Conservation (phyloP, 352 stramenopile genomes). For the Globisporangium ultimum region DNA sequence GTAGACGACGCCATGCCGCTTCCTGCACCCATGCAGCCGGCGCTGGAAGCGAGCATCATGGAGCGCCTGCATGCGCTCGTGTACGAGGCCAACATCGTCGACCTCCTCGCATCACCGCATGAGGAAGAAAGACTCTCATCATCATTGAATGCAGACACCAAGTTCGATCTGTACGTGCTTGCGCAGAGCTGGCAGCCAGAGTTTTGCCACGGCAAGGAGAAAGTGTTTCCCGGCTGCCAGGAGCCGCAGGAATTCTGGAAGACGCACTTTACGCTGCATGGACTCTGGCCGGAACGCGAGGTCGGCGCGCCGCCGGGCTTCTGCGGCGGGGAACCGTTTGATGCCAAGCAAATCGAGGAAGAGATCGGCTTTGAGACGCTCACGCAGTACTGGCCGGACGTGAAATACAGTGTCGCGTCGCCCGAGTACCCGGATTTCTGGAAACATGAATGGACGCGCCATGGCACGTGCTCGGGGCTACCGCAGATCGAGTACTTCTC, state of each 20-base stretch:
- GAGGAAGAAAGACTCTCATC: background rate
- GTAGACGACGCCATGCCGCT: too few species aligned
- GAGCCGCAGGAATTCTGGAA: slow-evolving; percentile 68
- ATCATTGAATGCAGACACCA: background rate
- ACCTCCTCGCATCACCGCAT: slow-evolving; percentile 6
- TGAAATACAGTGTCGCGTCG: slow-evolving; percentile 59
- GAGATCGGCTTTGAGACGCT: slow-evolving; percentile 71
- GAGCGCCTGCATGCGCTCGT: slow-evolving; percentile 18
- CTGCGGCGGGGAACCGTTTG: slow-evolving; percentile 72
- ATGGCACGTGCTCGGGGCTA: slow-evolving; percentile 91
- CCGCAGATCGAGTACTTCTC: slow-evolving; percentile 84
- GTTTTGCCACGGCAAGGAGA: slow-evolving; percentile 69
- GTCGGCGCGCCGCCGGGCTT: slow-evolving; percentile 66
- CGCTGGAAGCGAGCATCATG: slow-evolving; percentile 6
- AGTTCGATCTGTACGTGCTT: slow-evolving; percentile 89
- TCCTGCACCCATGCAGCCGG: too few species aligned
- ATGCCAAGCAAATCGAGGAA: slow-evolving; percentile 51
- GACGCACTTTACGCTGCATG: slow-evolving; percentile 87
- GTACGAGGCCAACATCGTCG: slow-evolving; percentile 26
- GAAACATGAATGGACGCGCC: slow-evolving; percentile 92
- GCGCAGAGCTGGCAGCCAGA: slow-evolving; percentile 88
- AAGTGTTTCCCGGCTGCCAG: slow-evolving; percentile 65
- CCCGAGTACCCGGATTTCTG: slow-evolving; percentile 85
- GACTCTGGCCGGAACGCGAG: slow-evolving; percentile 83
- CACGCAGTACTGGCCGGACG: slow-evolving; percentile 83